Base-by-base conservation (phyloP, 2,329 filamentous ascomycete species). In the Bipolaris cookei region DNA sequence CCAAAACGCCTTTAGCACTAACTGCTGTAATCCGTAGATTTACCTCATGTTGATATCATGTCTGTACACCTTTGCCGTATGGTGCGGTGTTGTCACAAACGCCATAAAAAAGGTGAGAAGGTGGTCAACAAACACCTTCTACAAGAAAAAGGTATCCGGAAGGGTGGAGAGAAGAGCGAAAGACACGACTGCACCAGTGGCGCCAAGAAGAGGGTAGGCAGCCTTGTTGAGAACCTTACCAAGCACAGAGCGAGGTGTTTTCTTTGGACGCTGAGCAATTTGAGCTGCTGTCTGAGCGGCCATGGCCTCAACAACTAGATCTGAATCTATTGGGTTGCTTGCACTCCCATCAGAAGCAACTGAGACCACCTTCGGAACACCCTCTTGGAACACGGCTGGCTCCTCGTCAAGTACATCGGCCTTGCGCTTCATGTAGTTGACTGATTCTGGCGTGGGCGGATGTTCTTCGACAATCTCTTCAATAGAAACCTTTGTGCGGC, bases 381-480 rank as follows among this genome's bases (percentile, higher is more conserved):
- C 48, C 8, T 46, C 23, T 8, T 30, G 16, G 14, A 16, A 11
- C 3, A 43, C 21, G n/a, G 14, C 1, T 8, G 25, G 46, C 10
- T 67, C 60, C 16, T 60, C 56, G 1, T 67, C 67, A 4, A 71
- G 37, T 1, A 63, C 67, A 20, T 73, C 69, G 2, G 72, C 72
- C 35, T 74, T 75, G 14, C 73, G 73, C 62, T 75, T 76, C 50
- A 66, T 50, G 42, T 57, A 60, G 3, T 63, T 68, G 2, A 70
- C 49, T 20, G 72, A 73, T 7, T 62, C 65, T 2, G 73, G 69
- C 1, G 72, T 73, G 5, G 63, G 68, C 14, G 73, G 71, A 32
- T 73, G 67, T 30, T 70, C 62, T 20, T 74, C 73, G 4, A 74
- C 69, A 38, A 74, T 74, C 46, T 75, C 71, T 1, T 65, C 60